Base-by-base conservation (phyloP, 768 basidiomycete species). In the Phlebiopsis gigantea region DNA sequence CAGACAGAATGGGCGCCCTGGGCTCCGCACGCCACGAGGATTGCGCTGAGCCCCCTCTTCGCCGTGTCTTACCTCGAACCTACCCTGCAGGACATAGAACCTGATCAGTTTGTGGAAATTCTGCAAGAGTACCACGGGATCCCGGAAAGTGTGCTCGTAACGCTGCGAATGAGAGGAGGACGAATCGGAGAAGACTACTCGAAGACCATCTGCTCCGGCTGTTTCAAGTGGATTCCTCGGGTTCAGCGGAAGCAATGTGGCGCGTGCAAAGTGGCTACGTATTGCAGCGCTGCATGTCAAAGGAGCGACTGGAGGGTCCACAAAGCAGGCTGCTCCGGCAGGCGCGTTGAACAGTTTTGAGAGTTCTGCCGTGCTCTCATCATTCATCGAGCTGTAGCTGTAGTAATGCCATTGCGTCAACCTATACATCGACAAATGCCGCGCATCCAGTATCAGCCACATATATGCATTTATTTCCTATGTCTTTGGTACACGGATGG, bases 1-100 rank as follows among this genome's bases (percentile, higher is more conserved):
- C 56, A 66, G 0, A 39, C 59, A 12, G 57, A 61, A 10, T 83
- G 78, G 77, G 66, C 68, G 56, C 34, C 52, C 1, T 62, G 83
- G 10, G 73, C 73, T 1, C 72, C 72, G 6, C 75, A 75, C 48
- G 75, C 70, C 14, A 82, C 79, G 1, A 71, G 82, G 10, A 67
- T 75, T 6, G 84, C 80, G 0, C 67, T 85, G 39, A 71, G 76
- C 1, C 84, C 81, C 0, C 65, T 85, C 9, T 84, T 84, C 51
- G 72, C 78, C 0, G 74, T 78, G 17, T 71, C 80, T 4, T 81
- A 77, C 62, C 51, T 81, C 59, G 79, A 82, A 58, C 64, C 63
- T 12, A 62, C 77, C 29, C 14, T 25, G 17, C 2, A 41, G 5
- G 9, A 31, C 14, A 45, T 28, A 15, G 1, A 8, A 14, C 7